phyloP scores from a whole-genome alignment of 176 grass and related monocot genomes.

The Tuctoria greenei region DNA sequence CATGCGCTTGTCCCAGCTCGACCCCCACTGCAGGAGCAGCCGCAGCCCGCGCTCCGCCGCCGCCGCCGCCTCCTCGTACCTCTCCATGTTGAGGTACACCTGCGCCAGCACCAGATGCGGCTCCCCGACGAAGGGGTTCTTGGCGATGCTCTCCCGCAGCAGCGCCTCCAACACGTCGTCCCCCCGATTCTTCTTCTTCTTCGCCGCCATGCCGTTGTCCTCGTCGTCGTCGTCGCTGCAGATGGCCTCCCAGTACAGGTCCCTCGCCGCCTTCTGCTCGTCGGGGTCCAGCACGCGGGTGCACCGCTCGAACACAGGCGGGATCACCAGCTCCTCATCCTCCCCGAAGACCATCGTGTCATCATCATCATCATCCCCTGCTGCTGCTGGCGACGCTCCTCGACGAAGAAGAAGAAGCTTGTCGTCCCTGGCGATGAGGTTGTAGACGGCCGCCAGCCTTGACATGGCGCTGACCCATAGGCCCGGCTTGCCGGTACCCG shows the following conservation, averaged over 20 bases:
- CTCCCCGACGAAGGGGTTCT: slow-evolving; percentile 79
- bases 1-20: slow-evolving; percentile 90
- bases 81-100: slow-evolving; percentile 51
- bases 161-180: slow-evolving; percentile 34
- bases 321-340: slow-evolving; percentile 40
- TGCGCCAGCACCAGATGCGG: slow-evolving; percentile 65
- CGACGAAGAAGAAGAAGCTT: slow-evolving; percentile 34
- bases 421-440: slow-evolving; percentile 55
- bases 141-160: slow-evolving; percentile 46
- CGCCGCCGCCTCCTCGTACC: slow-evolving; percentile 47
- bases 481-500: slow-evolving; percentile 60
- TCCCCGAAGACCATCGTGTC: slow-evolving; percentile 10
- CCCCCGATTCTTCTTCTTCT: not conserved
- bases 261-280: slow-evolving; percentile 56
- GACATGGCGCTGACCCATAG: slow-evolving; percentile 74
- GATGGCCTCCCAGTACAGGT: slow-evolving; percentile 76
- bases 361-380: slow-evolving; percentile 12
- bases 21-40: slow-evolving; percentile 77
- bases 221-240: not conserved
- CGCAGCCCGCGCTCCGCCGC: slow-evolving; percentile 48
- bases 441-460: slow-evolving; percentile 52
- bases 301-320: slow-evolving; percentile 68
- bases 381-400: too few relatives aligned
- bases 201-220: too few relatives aligned
- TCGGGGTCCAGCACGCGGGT: slow-evolving; percentile 49